Percentiles rank a stretch among this genome's conserved stretches.
phyloP scores from a whole-genome alignment of 257 asterid genomes.

The Solanum medicagineum region DNA sequence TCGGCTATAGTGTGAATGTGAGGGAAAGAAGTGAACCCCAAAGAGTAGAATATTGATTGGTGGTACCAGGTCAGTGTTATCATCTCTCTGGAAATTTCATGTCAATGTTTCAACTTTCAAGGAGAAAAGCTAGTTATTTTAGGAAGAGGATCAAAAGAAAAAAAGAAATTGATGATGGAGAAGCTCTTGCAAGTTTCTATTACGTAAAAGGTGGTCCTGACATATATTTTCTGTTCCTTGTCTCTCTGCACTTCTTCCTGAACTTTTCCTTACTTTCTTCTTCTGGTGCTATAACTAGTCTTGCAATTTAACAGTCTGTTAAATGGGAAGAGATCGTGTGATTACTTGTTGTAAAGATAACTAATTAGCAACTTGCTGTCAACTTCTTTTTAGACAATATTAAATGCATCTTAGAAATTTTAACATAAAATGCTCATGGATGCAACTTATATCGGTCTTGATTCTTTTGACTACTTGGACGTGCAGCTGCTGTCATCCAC shows the following conservation, averaged over 20 bases:
- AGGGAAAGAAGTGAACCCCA: background rate
- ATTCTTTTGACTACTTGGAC: background rate
- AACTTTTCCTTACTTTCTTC: background rate
- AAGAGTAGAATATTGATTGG: background rate
- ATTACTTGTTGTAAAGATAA: background rate
- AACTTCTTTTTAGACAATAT: background rate
- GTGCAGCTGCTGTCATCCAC: constrained; percentile 44
- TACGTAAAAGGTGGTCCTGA: background rate
- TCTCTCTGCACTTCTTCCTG: background rate
- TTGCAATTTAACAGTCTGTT: background rate
- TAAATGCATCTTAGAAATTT: background rate
- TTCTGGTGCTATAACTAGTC: background rate
- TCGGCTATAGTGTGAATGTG: background rate
- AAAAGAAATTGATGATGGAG: background rate
- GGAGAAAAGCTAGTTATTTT: background rate
- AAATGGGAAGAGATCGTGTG: background rate
- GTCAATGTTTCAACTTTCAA: background rate
- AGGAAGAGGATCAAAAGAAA: background rate
- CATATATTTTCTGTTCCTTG: background rate
- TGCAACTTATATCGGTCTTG: constrained; percentile 18
- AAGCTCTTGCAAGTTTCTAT: background rate
- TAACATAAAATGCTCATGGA: background rate
- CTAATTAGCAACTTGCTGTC: background rate
- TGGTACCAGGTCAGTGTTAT: background rate
- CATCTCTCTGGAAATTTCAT: background rate